A percentile compares a stretch with the other conserved stretches of the same genome.
Evolutionary conservation across 31 red algal species (phyloP).

Genomic region (Bonnemaisonia californica): DNA sequence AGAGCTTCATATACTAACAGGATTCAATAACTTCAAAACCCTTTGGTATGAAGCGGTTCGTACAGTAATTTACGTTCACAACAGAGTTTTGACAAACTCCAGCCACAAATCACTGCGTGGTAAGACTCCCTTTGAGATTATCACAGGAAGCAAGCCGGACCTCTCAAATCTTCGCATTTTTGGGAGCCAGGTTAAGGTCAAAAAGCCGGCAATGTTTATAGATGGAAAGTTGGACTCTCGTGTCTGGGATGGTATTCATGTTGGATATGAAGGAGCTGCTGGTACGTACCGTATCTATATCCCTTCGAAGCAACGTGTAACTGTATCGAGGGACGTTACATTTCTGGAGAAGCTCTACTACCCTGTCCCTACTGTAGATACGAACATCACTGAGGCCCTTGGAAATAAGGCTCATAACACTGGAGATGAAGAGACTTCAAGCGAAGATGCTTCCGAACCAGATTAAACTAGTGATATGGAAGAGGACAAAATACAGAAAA

Average conservation of each 20-base stretch:
- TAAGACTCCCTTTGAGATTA: neutral
- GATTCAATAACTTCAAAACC: neutral
- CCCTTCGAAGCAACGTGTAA: neutral
- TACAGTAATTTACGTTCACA: neutral
- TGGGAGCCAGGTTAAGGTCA: neutral
- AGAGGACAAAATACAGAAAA: too few relatives aligned
- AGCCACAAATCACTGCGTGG: neutral
- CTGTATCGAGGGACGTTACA: neutral
- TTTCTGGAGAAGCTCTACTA: too few relatives aligned
- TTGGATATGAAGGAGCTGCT: conserved; percentile 6
- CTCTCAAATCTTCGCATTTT: neutral
- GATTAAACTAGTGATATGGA: too few relatives aligned
- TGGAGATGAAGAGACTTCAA: too few relatives aligned
- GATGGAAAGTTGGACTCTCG: conserved; percentile 12
- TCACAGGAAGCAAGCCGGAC: conserved; percentile 6
- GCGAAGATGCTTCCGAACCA: too few relatives aligned
- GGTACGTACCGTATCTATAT: conserved; percentile 29
- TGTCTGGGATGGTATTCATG: neutral
- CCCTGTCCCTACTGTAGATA: too few relatives aligned
- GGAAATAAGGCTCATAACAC: too few relatives aligned
- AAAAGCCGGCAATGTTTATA: neutral
- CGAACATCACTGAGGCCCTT: too few relatives aligned
- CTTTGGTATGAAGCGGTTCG: neutral
- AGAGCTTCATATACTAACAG: neutral
- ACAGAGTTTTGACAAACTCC: neutral